Evolutionary conservation across 225 moss, liverwort and hornwort genomes (phyloP).

Genomic region (Thuidium tamariscinum): DNA sequence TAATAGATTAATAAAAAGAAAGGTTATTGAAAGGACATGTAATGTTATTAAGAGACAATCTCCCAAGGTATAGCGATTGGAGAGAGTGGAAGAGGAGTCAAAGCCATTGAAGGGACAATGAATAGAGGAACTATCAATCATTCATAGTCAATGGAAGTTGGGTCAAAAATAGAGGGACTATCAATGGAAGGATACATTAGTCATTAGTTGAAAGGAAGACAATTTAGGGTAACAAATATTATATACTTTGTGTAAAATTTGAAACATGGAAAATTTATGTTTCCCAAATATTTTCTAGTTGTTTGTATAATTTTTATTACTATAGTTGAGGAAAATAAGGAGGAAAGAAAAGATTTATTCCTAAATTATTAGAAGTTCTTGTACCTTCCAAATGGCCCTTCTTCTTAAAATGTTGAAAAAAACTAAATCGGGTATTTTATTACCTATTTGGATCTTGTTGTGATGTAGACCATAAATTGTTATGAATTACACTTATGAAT

Average conservation of each 20-base stretch:
- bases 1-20: accelerated
- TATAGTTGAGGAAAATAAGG: too few relatives aligned
- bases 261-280: background rate
- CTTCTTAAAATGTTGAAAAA: background rate
- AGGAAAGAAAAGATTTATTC: too few relatives aligned
- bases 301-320: too few relatives aligned
- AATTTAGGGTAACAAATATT: background rate
- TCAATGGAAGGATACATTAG: background rate
- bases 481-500: accelerated
- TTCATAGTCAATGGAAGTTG: too few relatives aligned
- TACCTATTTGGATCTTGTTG: background rate
- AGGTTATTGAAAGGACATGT: background rate
- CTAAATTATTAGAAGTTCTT: too few relatives aligned
- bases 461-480: background rate
- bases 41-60: background rate
- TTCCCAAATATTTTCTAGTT: too few relatives aligned
- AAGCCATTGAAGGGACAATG: background rate
- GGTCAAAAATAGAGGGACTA: too few relatives aligned
- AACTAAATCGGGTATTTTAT: background rate
- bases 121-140: background rate
- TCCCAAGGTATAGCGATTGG: background rate
- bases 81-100: background rate
- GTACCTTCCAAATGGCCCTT: too few relatives aligned
- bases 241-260: background rate
- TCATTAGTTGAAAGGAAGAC: background rate